These are phyloP conservation scores for Somion occarium DNA, from an alignment of 1,284 basidiomycete species.

Conservation along the genomic window DNA sequence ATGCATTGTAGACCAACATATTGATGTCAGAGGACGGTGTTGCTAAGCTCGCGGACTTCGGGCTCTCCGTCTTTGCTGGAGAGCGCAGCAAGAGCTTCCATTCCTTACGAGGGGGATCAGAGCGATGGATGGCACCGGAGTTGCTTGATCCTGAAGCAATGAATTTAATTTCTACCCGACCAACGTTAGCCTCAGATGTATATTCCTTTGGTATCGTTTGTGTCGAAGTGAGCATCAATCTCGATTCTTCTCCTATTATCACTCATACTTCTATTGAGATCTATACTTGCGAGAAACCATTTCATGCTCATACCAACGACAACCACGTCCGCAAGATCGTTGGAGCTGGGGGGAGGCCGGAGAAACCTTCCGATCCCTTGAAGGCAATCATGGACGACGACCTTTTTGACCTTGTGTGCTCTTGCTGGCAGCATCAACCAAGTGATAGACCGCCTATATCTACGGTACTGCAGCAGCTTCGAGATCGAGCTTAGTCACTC, in stretches of 20 bases:
- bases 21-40: background rate
- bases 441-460: background rate
- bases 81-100: background rate
- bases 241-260: background rate
- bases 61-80: background rate
- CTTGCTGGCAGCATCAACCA: background rate
- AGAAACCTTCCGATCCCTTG: too few relatives aligned
- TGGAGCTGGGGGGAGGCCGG: too few relatives aligned
- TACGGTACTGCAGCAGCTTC: too few relatives aligned
- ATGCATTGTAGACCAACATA: background rate
- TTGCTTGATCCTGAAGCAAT: background rate
- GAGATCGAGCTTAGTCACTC: too few relatives aligned
- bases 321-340: background rate
- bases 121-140: constrained; percentile 1
- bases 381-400: background rate
- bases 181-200: background rate
- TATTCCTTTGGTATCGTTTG: constrained; percentile 5
- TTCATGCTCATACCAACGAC: background rate
- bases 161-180: background rate
- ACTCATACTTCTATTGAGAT: background rate
- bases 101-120: background rate
- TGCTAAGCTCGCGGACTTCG: constrained; percentile 3
- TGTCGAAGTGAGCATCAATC: background rate
- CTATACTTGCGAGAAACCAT: background rate
- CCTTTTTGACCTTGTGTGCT: background rate